Evolutionary conservation across 129 eudicot genomes (phyloP), one percentile per base, ranked within the genome.

Genomic region (Erigeron canadensis): DNA sequence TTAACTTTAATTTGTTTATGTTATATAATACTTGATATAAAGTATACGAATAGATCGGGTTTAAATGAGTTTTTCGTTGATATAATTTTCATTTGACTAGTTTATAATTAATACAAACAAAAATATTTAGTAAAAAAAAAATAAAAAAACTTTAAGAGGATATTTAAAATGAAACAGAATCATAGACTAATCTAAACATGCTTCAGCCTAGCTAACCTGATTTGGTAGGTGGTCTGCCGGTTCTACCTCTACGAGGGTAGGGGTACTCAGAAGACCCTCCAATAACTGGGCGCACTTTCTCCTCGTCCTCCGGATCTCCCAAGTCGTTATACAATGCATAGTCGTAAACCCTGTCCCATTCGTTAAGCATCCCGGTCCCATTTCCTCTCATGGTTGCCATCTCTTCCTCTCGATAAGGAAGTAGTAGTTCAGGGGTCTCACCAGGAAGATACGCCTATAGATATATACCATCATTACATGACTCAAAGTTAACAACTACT

Each of bases 201-300:
- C 8, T 40, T 10, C 5, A 6, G 0, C 28, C 0, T 44, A 28
- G 28, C 58, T 75, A 44, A 75, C 94, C 94, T 80, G 77, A 65
- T 51, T 76, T 48, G 41, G 85, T 65, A 10, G 81, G 83, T 23
- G 91, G 76, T 45, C 92, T 80, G 19, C 96, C 87, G 2, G 96
- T 83, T 76, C 87, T 71, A 6, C 84, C 78, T 21, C 87, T 71
- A 50, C 87, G 84, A 63, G 87, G 87, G 50, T 83, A 83, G 13
- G 87, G 84, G 65, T 40, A 73, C 18, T 76, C 84, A 0, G 66
- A 63, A 0, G 86, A 79, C 17, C 84, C 87, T 23, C 84, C 87
- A 23, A 79, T 79, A 40, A 80, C 70, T 0, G 84, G 84, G 5
- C 84, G 76, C 10, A 67, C 81, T 60, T 65, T 58, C 11, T 79